A percentile compares a stretch with the other conserved stretches of the same genome.
Conservation (phyloP, 1,284 basidiomycete species). For the Taiwanofungus camphoratus region DNA sequence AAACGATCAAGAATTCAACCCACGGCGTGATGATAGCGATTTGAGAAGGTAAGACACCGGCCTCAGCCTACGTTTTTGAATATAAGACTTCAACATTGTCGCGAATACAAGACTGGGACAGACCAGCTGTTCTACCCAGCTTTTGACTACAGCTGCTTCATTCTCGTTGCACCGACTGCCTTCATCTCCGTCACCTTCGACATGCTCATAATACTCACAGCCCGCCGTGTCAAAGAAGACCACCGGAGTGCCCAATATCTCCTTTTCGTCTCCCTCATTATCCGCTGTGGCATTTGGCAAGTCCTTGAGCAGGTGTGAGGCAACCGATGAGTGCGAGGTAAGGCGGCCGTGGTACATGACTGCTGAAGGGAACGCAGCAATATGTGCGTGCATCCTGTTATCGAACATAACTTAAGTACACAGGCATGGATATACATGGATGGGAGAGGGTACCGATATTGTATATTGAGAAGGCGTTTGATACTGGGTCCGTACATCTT, state of each 20-base stretch:
- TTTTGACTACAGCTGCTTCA: constrained; percentile 80
- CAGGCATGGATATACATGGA: neutral
- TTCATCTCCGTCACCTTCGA: constrained; percentile 66
- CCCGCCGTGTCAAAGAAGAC: constrained; percentile 95
- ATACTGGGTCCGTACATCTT: constrained; percentile 78
- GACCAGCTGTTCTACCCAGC: constrained; percentile 79
- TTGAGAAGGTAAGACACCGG: constrained; percentile 67
- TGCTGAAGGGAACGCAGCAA: constrained; percentile 84
- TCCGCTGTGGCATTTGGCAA: constrained; percentile 48
- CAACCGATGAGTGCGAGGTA: constrained; percentile 67
- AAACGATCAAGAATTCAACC: constrained; percentile 18
- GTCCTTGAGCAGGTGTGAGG: constrained; percentile 66
- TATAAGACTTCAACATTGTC: neutral
- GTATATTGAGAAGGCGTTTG: constrained; percentile 83
- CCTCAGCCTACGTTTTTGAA: constrained; percentile 44
- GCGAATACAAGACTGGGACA: constrained; percentile 25
- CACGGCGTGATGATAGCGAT: constrained; percentile 92
- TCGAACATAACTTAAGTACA: neutral
- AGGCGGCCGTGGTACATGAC: constrained; percentile 78
- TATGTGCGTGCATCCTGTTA: constrained; percentile 83
- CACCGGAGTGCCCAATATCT: constrained; percentile 70
- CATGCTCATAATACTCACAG: constrained; percentile 83
- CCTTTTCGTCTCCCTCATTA: constrained; percentile 59
- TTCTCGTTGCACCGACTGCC: constrained; percentile 92
- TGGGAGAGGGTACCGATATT: constrained; percentile 72